A percentile compares a stretch with the other conserved stretches of the same genome.
These are phyloP conservation scores for Puccinellia tenuiflora DNA, from an alignment of 176 grass and related monocot species.

Conservation along the genomic window DNA sequence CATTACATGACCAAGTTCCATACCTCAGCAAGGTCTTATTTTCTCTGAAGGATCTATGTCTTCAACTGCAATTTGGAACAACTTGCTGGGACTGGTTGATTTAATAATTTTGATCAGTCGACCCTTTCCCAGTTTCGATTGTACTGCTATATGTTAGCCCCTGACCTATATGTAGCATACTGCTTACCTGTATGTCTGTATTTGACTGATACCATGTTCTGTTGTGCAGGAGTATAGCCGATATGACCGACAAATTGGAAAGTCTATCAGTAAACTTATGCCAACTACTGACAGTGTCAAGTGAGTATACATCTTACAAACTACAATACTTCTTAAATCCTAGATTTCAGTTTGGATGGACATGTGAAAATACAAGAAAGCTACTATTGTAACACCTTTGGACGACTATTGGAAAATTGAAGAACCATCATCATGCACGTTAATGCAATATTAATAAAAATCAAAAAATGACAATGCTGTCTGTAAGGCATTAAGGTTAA, in stretches of 20 bases:
- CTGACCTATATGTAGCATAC: conserved; percentile 3
- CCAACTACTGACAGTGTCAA: conserved; percentile 66
- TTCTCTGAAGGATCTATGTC: neutral
- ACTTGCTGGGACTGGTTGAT: neutral
- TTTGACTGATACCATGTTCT: neutral
- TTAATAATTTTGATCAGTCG: neutral
- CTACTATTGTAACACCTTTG: neutral
- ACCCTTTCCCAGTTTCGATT: neutral
- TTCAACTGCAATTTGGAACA: conserved; percentile 7
- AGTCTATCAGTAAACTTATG: conserved; percentile 65
- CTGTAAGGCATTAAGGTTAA: neutral
- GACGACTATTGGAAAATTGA: neutral
- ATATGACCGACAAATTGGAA: conserved; percentile 58
- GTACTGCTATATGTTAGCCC: neutral
- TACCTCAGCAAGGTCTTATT: conserved; percentile 57
- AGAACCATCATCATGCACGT: neutral
- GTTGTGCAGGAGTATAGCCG: conserved; percentile 51
- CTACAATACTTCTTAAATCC: neutral
- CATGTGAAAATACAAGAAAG: conserved; percentile 11
- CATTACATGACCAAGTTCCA: conserved; percentile 58
- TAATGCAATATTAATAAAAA: neutral
- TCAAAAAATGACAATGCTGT: neutral
- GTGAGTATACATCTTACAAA: conserved; percentile 12
- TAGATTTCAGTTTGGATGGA: neutral
- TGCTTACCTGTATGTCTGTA: conserved; percentile 12